These are phyloP conservation scores for Casaregolazyma lundiana DNA, from an alignment of 1,139 yeast genomes.

Conservation along the genomic window DNA sequence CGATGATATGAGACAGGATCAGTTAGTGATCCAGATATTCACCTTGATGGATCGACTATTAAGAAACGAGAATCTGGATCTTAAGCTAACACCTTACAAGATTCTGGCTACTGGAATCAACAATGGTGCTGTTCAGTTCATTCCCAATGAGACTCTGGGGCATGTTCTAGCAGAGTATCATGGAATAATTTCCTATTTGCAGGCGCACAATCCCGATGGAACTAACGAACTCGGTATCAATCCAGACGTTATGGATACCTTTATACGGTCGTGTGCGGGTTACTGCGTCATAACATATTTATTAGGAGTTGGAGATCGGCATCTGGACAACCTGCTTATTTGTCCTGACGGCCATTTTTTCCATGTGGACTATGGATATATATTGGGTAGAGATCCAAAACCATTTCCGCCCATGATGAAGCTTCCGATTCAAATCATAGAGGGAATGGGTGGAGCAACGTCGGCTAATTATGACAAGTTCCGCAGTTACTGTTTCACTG, in stretches of 20 bases:
- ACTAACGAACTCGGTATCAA: constrained; percentile 67
- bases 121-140: constrained; percentile 90
- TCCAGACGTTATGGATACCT: constrained; percentile 81
- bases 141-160: constrained; percentile 89
- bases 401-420: constrained; percentile 99
- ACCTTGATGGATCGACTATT: constrained; percentile 85
- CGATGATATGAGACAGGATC: constrained; percentile 95
- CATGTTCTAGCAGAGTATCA: constrained; percentile 67
- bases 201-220: constrained; percentile 58
- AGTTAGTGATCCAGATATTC: constrained; percentile 87
- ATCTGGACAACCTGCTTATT: constrained; percentile 77
- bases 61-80: constrained; percentile 84
- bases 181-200: constrained; percentile 65
- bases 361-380: constrained; percentile 97
- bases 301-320: constrained; percentile 95
- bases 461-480: constrained; percentile 83
- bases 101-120: constrained; percentile 86
- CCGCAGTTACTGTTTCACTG: constrained; percentile 89
- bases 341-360: constrained; percentile 77
- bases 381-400: constrained; percentile 93
- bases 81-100: constrained; percentile 81
- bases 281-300: constrained; percentile 95
- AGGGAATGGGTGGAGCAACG: constrained; percentile 93
- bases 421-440: constrained; percentile 91
- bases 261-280: constrained; percentile 94